Evolutionary conservation across 441 rosid species (phyloP).

Genomic region (Geranium incanum): DNA sequence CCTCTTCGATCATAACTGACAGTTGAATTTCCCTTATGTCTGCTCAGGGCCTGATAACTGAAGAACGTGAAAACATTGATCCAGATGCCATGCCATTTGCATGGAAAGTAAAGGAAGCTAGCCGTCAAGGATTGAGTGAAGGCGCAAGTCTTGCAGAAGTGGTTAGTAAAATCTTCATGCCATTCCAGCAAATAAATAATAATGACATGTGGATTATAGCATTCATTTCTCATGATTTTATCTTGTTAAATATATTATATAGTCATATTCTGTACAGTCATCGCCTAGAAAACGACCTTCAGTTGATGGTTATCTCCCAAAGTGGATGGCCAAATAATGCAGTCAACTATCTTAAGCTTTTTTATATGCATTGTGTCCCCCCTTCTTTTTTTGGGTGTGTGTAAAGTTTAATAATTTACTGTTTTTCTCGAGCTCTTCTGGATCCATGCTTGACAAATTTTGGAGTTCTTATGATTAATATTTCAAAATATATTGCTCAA

Average conservation of each 20-base stretch:
- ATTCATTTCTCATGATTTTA: background rate
- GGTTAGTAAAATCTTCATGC: slow-evolving; percentile 45
- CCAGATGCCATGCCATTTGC: slow-evolving; percentile 86
- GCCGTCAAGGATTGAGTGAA: slow-evolving; percentile 85
- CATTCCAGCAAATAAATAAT: slow-evolving; percentile 7
- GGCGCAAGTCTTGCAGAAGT: slow-evolving; percentile 92
- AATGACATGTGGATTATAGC: background rate
- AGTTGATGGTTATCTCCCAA: no score
- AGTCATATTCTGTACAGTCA: background rate
- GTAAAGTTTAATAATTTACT: no score
- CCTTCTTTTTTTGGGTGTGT: no score
- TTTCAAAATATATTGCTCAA: background rate
- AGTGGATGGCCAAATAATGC: no score
- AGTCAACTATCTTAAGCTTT: no score
- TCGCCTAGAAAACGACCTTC: no score
- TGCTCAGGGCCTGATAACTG: slow-evolving; percentile 83
- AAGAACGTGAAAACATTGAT: slow-evolving; percentile 69
- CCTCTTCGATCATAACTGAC: slow-evolving; percentile 1
- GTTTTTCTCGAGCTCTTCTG: no score
- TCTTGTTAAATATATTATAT: background rate
- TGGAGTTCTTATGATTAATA: no score
- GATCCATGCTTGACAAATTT: no score
- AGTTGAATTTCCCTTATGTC: slow-evolving; percentile 17
- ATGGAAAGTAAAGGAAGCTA: slow-evolving; percentile 64
- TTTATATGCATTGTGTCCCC: no score